Base-by-base conservation (phyloP, 2,329 filamentous ascomycete species). In the Aspergillus viridinutans region DNA sequence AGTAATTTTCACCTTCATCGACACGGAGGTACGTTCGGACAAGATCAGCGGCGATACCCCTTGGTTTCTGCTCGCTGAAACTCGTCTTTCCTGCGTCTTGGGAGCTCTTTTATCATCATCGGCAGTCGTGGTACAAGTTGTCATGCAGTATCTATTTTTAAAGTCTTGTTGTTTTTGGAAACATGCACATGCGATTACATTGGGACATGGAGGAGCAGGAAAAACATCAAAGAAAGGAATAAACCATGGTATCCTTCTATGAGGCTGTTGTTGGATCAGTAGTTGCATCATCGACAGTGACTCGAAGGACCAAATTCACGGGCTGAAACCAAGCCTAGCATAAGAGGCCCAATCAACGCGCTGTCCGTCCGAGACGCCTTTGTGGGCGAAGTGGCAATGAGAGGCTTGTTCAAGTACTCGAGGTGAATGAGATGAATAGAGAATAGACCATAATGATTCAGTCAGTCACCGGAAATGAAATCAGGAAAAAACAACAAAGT, bases 1-100 rank as follows among this genome's bases (percentile, higher is more conserved):
- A 84, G 82, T 83, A 74, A 79, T 79, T 73, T 75, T 57, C 60
- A 66, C 80, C 76, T 64, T 80, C 80, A 82, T 67, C 64, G 75
- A 70, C 64, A 63, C 58, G 49, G 51, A 54, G 12, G 12, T 5
- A 35, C 12, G 2, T 60, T 49, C 25, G 40, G 40, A 63, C 63
- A 58, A 64, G 61, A 63, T 62, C 64, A 59, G 61, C 47, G 58
- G 63, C 61, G 55, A 65, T 64, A 60, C 60, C 60, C 43, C 20
- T 17, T 45, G 61, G 60, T 67, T 57, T 67, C 64, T 56, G 64
- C 64, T 49, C 53, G 48, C 45, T 49, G 43, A 26, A 43, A 45
- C 29, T 52, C 20, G 23, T 21, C 40, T 21, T 50, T 57, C 52
- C 48, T 49, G 29, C 58, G 61, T 66, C 63, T 66, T 54, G 25